Evolutionary conservation across 805 yeast genomes (phyloP), one percentile per base, ranked within the genome.

Genomic region (Cyberlindnera suaveolens): DNA sequence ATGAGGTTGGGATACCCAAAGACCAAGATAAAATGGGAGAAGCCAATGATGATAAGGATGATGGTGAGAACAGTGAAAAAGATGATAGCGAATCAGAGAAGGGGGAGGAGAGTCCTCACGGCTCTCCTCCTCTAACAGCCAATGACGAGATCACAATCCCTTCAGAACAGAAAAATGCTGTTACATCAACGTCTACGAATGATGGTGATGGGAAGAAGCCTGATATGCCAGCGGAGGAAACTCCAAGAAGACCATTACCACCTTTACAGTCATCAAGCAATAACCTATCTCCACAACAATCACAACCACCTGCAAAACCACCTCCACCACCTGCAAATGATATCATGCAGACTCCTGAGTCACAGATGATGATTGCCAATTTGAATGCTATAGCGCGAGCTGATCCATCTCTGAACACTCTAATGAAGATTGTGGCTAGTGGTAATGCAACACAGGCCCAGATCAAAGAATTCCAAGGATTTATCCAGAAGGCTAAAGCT

Each of bases 381-480:
- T 72, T 91, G 56, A 90, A 90, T 56, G 71, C 83, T 1, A 80
- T 91, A 63, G 97, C 97, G 0, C 74, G 83, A 34, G 70, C 72
- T 5, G 95, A 89, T 55, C 71, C 78, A 0, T 72, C 80, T 5
- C 63, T 91, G 39, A 83, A 80, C 49, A 64, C 73, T 1, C 65
- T 91, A 41, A 89, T 91, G 96, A 80, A 82, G 48, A 75, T 73
- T 5, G 96, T 91, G 2, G 97, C 98, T 0, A 75, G 82, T 43
- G 96, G 96, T 5, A 72, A 70, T 19, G 96, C 96, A 0, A 61
- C 79, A 1, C 74, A 77, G 5, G 80, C 74, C 6, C 91, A 88
- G 60, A 83, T 91, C 15, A 67, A 76, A 19, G 80, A 77, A 37
- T 91, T 91, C 60, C 96, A 90, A 61, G 80, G 75, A 17, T 85